phyloP scores from a whole-genome alignment of 805 yeast genomes.

The Komagataella pseudopastoris region DNA sequence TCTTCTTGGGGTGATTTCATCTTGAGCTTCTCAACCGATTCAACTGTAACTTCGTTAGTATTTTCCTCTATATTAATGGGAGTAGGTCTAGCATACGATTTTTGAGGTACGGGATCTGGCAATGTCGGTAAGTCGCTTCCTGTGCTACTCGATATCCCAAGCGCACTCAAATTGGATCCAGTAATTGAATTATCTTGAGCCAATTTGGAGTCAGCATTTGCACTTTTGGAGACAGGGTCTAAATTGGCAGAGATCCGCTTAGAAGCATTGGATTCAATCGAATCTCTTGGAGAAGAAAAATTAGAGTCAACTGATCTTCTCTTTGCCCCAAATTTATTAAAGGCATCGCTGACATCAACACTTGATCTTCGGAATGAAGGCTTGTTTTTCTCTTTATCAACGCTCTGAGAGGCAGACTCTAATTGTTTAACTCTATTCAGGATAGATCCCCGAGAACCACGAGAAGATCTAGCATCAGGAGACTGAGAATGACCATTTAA shows the following conservation, averaged over 20 bases:
- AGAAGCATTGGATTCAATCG: conserved; percentile 1
- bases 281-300: not conserved
- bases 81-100: not conserved
- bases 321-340: conserved; percentile 17
- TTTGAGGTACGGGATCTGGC: not conserved
- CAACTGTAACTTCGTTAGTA: conserved; percentile 5
- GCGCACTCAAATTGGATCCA: not conserved
- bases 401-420: not conserved
- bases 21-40: conserved; percentile 2
- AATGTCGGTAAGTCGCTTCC: not conserved
- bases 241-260: not conserved
- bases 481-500: not conserved
- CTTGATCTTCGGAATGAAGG: not conserved
- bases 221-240: conserved; percentile 10
- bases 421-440: conserved; percentile 4
- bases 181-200: conserved; percentile 26
- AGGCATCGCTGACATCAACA: conserved; percentile 9
- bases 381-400: not conserved
- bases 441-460: not conserved
- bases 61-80: not conserved
- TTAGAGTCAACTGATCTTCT: conserved; percentile 7
- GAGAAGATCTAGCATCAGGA: not conserved
- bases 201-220: conserved; percentile 25
- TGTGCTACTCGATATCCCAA: not conserved
- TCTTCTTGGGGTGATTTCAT: conserved; percentile 3